These are phyloP conservation scores for Metarhizium robertsii DNA, from an alignment of 2,329 filamentous ascomycete genomes.

Conservation along the genomic window DNA sequence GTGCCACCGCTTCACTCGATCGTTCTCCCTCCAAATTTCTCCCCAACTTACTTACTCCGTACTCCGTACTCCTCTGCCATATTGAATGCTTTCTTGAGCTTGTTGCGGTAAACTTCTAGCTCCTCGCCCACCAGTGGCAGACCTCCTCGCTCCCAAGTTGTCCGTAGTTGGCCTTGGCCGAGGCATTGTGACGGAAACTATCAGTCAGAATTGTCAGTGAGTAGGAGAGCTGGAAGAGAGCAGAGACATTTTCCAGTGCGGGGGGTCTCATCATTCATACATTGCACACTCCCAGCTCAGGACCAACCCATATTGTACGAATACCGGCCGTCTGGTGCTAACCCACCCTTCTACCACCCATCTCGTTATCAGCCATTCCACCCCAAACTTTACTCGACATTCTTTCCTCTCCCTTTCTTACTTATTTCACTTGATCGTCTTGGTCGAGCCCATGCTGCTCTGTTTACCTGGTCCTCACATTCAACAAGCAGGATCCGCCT, in stretches of 20 bases:
- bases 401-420: neutral
- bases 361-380: conserved; percentile 5
- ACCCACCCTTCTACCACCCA: conserved; percentile 4
- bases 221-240: conserved; percentile 11
- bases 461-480: neutral
- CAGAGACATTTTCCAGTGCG: conserved; percentile 12
- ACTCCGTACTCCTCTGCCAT: neutral
- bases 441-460: neutral
- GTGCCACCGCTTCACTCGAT: neutral
- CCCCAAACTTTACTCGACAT: neutral
- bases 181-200: neutral
- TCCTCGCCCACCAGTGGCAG: neutral
- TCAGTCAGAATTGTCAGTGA: conserved; percentile 5
- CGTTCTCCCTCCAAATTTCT: neutral
- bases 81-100: neutral
- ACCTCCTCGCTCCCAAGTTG: neutral
- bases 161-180: neutral
- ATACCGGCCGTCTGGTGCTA: conserved; percentile 7
- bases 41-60: neutral
- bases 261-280: conserved; percentile 3
- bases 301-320: conserved; percentile 6
- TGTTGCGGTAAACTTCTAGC: neutral
- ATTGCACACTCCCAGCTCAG: conserved; percentile 5
- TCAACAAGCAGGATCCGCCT: neutral
- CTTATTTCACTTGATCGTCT: neutral